Evolutionary conservation across 2,329 filamentous ascomycete species (phyloP).

Genomic region (Tricladium varicosporioides): DNA sequence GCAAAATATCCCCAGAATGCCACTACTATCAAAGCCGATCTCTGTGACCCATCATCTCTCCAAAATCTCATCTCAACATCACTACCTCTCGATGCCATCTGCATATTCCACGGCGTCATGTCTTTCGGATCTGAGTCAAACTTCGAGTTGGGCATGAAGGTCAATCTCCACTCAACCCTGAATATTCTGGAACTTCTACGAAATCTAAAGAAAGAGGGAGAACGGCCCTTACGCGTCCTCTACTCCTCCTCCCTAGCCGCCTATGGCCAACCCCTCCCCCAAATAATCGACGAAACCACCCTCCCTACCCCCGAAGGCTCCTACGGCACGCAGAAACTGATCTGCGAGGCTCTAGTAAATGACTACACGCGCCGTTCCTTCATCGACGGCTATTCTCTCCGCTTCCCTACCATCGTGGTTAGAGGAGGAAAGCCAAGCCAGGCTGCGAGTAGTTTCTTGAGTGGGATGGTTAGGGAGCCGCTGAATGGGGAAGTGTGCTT

Average conservation of each 20-base stretch:
- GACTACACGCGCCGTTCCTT: conserved; percentile 55
- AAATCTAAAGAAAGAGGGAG: conserved; percentile 10
- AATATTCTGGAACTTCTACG: conserved; percentile 52
- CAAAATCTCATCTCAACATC: conserved; percentile 30
- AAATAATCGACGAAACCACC: conserved; percentile 44
- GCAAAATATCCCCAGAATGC: conserved; percentile 26
- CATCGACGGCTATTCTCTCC: conserved; percentile 54
- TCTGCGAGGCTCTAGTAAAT: conserved; percentile 57
- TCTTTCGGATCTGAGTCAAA: conserved; percentile 60
- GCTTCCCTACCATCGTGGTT: conserved; percentile 61
- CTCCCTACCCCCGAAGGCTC: conserved; percentile 53
- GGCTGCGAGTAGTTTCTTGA: conserved; percentile 60
- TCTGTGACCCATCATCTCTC: conserved; percentile 36
- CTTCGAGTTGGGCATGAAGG: conserved; percentile 50
- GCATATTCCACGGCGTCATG: conserved; percentile 65
- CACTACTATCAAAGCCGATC: conserved; percentile 31
- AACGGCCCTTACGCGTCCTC: conserved; percentile 44
- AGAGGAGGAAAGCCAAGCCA: conserved; percentile 58
- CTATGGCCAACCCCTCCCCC: conserved; percentile 53
- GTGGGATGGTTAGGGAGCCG: conserved; percentile 61
- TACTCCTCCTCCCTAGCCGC: conserved; percentile 61
- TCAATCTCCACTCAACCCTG: conserved; percentile 58
- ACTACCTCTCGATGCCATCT: conserved; percentile 47
- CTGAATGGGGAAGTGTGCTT: conserved; percentile 52
- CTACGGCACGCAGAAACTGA: conserved; percentile 62